Base-by-base conservation (phyloP, 2,329 filamentous ascomycete species). In the Dactylellina sp. region DNA sequence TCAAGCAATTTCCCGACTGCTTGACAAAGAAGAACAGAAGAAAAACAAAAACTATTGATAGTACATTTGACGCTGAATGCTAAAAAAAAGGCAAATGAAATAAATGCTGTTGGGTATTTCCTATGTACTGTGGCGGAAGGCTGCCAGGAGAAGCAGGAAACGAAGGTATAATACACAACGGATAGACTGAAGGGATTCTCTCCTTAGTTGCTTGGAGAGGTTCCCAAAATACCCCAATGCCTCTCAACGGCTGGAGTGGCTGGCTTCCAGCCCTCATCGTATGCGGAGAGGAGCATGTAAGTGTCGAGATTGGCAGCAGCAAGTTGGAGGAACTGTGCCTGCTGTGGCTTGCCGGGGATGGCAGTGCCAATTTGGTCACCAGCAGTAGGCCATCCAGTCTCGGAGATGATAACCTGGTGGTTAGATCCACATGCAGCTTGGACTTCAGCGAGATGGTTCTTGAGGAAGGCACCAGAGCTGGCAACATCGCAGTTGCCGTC, bases 301-400 rank as follows among this genome's bases (percentile, higher is more conserved):
- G 53, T 81, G 2, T 80, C 80, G 0, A 61, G 46, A 16, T 66
- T 74, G n/a, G 35, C 20, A 7, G 82, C 78, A 79, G 92, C 86
- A 24, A 88, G 89, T 6, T 82, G 80, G 40, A 96, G 81, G 14
- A 92, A 92, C 22, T 81, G 79, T 9, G 82, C 80, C 80, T 96
- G 92, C 77, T 93, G 87, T 12, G 84, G 82, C 20, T 83, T 78
- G 7, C 88, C 88, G 0, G 92, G 89, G 1, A 93, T 83, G n/a
- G 91, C 91, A n/a, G 80, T 79, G 1, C 87, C 86, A 79, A 95
- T 92, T 56, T 84, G 75, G 14, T 83, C 77, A n/a, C 92, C 92
- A 76, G 86, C 81, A 79, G 86, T 88, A 42, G 92, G 92, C 92
- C 92, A 96, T 56, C 92, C 92, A 2, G 89, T 89, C 83, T 96